phyloP scores from a whole-genome alignment of 345 rosid species.

The Rhodamnia argentea region DNA sequence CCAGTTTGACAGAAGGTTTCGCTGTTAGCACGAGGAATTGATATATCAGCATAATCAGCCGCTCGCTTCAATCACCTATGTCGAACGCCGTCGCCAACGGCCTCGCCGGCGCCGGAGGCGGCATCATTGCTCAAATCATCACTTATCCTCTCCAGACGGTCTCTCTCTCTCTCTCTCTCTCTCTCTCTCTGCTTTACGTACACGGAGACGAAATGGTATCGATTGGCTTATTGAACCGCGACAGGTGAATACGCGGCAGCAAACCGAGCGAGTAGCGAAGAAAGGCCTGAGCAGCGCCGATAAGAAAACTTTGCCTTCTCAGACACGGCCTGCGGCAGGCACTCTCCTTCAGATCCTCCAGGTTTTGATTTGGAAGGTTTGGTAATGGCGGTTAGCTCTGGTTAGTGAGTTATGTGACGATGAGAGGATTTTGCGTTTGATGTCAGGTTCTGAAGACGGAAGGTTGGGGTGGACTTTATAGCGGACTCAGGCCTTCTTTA shows the following conservation, averaged over 20 bases:
- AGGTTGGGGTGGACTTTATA: conserved; percentile 66
- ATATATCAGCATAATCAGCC: neutral
- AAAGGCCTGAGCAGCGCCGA: conserved; percentile 9
- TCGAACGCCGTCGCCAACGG: conserved; percentile 67
- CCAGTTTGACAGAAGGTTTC: no score
- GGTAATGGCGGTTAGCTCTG: neutral
- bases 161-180: neutral
- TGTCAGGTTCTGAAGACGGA: conserved; percentile 30
- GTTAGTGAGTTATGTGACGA: neutral
- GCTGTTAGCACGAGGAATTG: no score
- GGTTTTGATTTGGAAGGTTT: conserved; percentile 4
- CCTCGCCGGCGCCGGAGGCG: conserved; percentile 66
- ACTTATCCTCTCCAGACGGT: conserved; percentile 72
- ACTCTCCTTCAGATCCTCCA: conserved; percentile 42
- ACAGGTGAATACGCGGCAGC: conserved; percentile 69
- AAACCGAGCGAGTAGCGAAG: conserved; percentile 49
- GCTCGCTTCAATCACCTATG: conserved; percentile 2
- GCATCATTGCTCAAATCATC: conserved; percentile 62
- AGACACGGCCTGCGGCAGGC: neutral
- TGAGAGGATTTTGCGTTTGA: neutral
- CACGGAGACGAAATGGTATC: neutral
- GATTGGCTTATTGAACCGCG: neutral
- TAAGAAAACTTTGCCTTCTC: neutral
- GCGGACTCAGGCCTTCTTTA: conserved; percentile 66
- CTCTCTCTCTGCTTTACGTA: neutral